These are phyloP conservation scores for Tuber indicum DNA, from an alignment of 495 filamentous ascomycete genomes.

Conservation along the genomic window DNA sequence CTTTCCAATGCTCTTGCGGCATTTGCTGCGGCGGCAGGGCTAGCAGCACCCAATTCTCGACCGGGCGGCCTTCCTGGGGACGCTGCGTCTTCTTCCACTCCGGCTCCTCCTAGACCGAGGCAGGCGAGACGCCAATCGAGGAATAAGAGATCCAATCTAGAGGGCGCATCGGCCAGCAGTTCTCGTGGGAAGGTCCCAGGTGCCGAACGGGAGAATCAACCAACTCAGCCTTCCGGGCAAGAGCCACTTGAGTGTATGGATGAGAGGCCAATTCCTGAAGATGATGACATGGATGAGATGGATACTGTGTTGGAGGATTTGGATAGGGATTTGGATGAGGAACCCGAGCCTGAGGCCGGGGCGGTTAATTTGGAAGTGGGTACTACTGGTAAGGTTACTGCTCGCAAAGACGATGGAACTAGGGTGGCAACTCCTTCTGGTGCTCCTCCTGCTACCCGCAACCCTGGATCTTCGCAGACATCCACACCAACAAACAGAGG, in stretches of 20 bases:
- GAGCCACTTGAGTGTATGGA: slow-evolving; percentile 85
- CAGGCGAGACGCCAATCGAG: slow-evolving; percentile 39
- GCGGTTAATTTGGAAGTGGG: slow-evolving; percentile 92
- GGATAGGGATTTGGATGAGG: slow-evolving; percentile 75
- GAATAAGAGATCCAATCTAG: slow-evolving; percentile 19
- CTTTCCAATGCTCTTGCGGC: slow-evolving; percentile 62
- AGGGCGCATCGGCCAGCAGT: slow-evolving; percentile 37
- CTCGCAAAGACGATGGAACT: slow-evolving; percentile 93
- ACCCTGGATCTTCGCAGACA: slow-evolving; percentile 44
- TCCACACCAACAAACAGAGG: slow-evolving; percentile 44
- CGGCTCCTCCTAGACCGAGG: slow-evolving; percentile 39
- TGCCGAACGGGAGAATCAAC: slow-evolving; percentile 39
- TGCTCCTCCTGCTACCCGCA: slow-evolving; percentile 47
- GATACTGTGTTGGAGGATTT: slow-evolving; percentile 86
- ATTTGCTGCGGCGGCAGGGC: slow-evolving; percentile 67
- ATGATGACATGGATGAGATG: slow-evolving; percentile 65
- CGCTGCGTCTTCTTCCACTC: slow-evolving; percentile 36
- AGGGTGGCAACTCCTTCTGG: slow-evolving; percentile 79
- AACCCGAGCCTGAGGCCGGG: slow-evolving; percentile 63
- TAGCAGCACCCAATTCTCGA: slow-evolving; percentile 45
- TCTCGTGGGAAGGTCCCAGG: slow-evolving; percentile 37
- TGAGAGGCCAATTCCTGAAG: slow-evolving; percentile 74
- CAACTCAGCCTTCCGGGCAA: slow-evolving; percentile 50
- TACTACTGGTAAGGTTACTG: slow-evolving; percentile 83
- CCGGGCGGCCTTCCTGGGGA: slow-evolving; percentile 42